Evolutionary conservation across 208 protist species (phyloP).

Genomic region (Phytomonas francai): DNA sequence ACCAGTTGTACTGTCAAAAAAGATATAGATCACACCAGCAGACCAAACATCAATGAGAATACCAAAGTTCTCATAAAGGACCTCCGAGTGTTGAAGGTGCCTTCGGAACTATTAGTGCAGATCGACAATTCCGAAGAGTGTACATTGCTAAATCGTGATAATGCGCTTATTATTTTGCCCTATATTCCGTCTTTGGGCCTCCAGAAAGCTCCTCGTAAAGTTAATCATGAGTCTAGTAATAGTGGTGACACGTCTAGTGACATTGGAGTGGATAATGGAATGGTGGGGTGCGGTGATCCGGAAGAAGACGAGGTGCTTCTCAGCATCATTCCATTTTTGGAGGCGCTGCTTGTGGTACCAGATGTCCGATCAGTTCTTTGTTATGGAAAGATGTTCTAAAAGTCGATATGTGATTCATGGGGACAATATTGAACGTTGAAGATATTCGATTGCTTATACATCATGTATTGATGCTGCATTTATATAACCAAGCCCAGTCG

Average conservation of each 20-base stretch:
- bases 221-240: background rate
- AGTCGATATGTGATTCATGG: background rate
- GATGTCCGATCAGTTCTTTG: slow-evolving; percentile 77
- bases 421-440: background rate
- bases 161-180: slow-evolving; percentile 68
- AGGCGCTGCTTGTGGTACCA: slow-evolving; percentile 68
- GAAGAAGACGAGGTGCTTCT: slow-evolving; percentile 71
- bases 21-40: background rate
- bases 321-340: slow-evolving; percentile 59
- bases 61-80: slow-evolving; percentile 77
- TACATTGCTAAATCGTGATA: slow-evolving; percentile 67
- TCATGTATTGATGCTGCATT: background rate
- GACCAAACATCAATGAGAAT: slow-evolving; percentile 25
- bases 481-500: background rate
- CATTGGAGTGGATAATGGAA: slow-evolving; percentile 12
- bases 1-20: background rate
- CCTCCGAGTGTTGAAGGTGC: slow-evolving; percentile 72
- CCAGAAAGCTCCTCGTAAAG: background rate
- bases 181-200: slow-evolving; percentile 44
- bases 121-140: slow-evolving; percentile 84
- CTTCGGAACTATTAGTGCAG: slow-evolving; percentile 77
- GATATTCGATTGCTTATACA: background rate
- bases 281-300: slow-evolving; percentile 11
- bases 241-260: background rate
- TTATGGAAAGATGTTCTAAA: slow-evolving; percentile 49